Base-by-base conservation (phyloP, 257 asterid genomes). In the Jasminum sambac region DNA sequence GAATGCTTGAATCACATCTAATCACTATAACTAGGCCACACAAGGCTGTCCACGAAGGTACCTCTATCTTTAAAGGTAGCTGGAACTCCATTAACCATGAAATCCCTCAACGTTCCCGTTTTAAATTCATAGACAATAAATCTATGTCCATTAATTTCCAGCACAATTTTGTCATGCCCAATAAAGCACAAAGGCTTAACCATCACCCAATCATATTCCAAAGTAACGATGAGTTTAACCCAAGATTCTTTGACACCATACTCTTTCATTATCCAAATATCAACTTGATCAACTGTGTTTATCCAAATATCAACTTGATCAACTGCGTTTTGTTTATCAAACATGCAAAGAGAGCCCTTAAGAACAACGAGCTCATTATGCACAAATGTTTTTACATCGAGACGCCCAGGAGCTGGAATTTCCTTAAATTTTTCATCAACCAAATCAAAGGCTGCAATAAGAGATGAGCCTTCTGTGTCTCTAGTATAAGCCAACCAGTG, bases 271-370 rank as follows among this genome's bases (percentile, higher is more conserved):
- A 77, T 30, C 87, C 85, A 85, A 73, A 82, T 64, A 68, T 78
- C 81, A 40, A 59, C n/a, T n/a, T 39, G 44, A 9, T n/a, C n/a
- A n/a, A n/a, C n/a, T n/a, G n/a, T n/a, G n/a, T n/a, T n/a, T n/a
- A n/a, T n/a, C 87, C 85, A 85, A n/a, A n/a, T n/a, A n/a, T n/a
- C n/a, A n/a, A n/a, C 36, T 30, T 39, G 44, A 10, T 30, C 24
- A 62, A 6, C 19, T 12, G 2, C 5, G 44, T 39, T 11, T 11
- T 23, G 10, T 72, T 46, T 57, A 46, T 73, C 77, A 24, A 74
- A 46, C 80, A 86, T 48, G 61, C 87, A 83, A 66, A 86, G 84
- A 64, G 87, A 82, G 0, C 84, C 87, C 8, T 67, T 76, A 78
- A 84, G 77, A 72, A 39, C 79, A 74, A 67, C 76, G 39, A 81